Conservation (phyloP, 2,329 filamentous ascomycete genomes). For the Fusarium kyushuense region DNA sequence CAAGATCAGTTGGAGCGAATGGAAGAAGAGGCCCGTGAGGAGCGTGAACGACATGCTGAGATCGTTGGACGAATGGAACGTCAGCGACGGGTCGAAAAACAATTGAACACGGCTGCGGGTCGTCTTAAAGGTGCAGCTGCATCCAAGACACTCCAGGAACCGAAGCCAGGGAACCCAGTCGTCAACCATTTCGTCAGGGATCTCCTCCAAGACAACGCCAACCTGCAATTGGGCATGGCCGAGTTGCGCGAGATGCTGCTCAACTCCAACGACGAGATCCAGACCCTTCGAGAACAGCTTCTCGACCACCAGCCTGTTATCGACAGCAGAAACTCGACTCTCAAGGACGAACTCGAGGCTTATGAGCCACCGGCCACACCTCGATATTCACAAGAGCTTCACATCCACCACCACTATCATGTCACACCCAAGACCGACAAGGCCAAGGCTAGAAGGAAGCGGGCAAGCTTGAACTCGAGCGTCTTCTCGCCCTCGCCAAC, state of each 20-base stretch:
- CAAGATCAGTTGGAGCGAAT: constrained; percentile 91
- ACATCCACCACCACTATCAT: constrained; percentile 96
- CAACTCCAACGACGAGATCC: constrained; percentile 94
- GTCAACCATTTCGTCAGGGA: constrained; percentile 98
- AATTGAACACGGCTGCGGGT: constrained; percentile 82
- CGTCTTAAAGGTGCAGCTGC: constrained; percentile 85
- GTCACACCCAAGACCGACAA: constrained; percentile 71
- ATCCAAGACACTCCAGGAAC: constrained; percentile 70
- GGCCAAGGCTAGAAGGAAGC: constrained; percentile 78
- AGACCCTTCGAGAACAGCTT: constrained; percentile 84
- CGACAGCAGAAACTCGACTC: constrained; percentile 62
- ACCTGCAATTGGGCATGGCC: constrained; percentile 89
- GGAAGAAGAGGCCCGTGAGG: constrained; percentile 83
- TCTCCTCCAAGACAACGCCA: constrained; percentile 94
- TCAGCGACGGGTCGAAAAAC: constrained; percentile 83
- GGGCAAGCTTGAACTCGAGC: constrained; percentile 70
- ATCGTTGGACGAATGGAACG: constrained; percentile 86
- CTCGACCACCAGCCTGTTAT: constrained; percentile 78
- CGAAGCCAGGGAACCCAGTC: constrained; percentile 72
- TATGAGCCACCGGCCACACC: constrained; percentile 52
- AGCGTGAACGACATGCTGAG: constrained; percentile 84
- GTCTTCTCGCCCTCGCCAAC: constrained; percentile 68
- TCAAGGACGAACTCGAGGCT: constrained; percentile 78
- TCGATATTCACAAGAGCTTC: constrained; percentile 76
- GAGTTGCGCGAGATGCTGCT: constrained; percentile 92